Conservation (phyloP, 2,329 filamentous ascomycete species). For the Fusarium concolor region DNA sequence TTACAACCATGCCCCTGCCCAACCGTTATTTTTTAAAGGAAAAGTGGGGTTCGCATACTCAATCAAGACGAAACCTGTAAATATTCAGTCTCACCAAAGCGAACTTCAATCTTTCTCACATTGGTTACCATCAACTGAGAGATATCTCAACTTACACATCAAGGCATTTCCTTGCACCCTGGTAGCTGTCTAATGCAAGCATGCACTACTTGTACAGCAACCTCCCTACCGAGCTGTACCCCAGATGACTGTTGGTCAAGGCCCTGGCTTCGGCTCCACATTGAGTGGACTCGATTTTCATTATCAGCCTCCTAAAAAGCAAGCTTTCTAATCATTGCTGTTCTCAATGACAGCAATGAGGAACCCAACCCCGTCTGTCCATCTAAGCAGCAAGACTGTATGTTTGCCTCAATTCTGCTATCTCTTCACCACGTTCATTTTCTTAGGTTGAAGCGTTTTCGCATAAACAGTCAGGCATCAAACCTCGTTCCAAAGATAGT, state of each 20-base stretch:
- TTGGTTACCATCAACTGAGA: neutral
- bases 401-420: conserved; percentile 1
- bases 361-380: neutral
- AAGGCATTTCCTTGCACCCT: neutral
- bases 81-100: neutral
- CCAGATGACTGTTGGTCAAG: conserved; percentile 36
- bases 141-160: too few relatives aligned
- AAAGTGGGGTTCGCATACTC: neutral
- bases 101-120: neutral
- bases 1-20: conserved; percentile 4
- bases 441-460: neutral
- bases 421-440: neutral
- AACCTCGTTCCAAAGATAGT: neutral
- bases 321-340: conserved; percentile 6
- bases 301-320: conserved; percentile 31
- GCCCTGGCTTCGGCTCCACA: conserved; percentile 36
- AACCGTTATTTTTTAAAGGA: neutral
- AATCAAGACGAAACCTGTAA: conserved; percentile 6
- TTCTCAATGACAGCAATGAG: neutral
- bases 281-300: conserved; percentile 39
- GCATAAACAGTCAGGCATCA: conserved; percentile 24
- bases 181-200: neutral
- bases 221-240: conserved; percentile 38
- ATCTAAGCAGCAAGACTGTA: conserved; percentile 1
- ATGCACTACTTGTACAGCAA: conserved; percentile 31